Conservation (phyloP, 768 basidiomycete genomes). For the Collybia sp. region DNA sequence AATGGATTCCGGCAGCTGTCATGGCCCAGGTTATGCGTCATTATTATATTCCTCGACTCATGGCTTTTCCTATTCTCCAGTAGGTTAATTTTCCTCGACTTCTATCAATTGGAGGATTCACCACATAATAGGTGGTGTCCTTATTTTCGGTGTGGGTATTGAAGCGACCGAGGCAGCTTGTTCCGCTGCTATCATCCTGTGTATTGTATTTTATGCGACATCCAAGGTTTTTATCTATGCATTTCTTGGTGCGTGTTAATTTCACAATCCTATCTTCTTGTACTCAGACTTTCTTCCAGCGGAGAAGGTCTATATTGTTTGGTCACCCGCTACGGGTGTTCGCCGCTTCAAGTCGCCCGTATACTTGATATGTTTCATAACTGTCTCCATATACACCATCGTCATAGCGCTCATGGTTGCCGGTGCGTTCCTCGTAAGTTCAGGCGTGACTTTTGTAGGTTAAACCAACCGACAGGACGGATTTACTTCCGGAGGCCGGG, state of each 20-base stretch:
- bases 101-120: too few relatives aligned
- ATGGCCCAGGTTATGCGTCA: slow-evolving; percentile 34
- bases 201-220: slow-evolving; percentile 34
- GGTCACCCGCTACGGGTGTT: slow-evolving; percentile 25
- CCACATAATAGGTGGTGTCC: slow-evolving; percentile 26
- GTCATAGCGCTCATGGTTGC: slow-evolving; percentile 32
- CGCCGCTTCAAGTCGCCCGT: slow-evolving; percentile 32
- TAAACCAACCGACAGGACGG: slow-evolving; percentile 18
- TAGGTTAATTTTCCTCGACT: slow-evolving; percentile 14
- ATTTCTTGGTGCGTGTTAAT: slow-evolving; percentile 31
- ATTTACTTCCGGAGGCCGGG: slow-evolving; percentile 23
- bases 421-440: slow-evolving; percentile 17
- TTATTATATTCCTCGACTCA: slow-evolving; percentile 36
- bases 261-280: not conserved
- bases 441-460: not conserved
- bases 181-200: slow-evolving; percentile 34
- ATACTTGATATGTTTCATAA: slow-evolving; percentile 31
- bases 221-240: slow-evolving; percentile 33
- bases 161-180: slow-evolving; percentile 29
- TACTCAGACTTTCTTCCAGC: slow-evolving; percentile 16
- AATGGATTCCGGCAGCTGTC: slow-evolving; percentile 21
- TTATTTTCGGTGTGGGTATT: slow-evolving; percentile 40
- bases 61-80: slow-evolving; percentile 37
- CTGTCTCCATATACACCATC: slow-evolving; percentile 29
- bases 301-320: slow-evolving; percentile 42